Base-by-base conservation (phyloP, 2,329 filamentous ascomycete species). In the Sclerotinia spermophila region DNA sequence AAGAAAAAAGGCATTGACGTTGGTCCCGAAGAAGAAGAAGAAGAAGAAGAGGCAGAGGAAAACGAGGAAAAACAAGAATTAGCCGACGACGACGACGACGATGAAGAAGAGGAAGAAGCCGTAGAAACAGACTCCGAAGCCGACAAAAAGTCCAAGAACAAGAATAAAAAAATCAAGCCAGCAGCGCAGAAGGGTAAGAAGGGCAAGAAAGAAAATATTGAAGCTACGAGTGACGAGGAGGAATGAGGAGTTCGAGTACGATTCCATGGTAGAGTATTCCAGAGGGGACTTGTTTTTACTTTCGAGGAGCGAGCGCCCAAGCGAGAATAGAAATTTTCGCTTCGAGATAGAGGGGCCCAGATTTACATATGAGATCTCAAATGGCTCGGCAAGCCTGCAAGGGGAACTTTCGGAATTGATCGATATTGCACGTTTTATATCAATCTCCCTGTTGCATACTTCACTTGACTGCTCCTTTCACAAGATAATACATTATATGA, bases 211-310 rank as follows among this genome's bases (percentile, higher is more conserved):
- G 79, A 86, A 24, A 90, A 90, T 74, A 89, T 90, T 60, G 88
- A 90, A 67, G 85, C 85, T 5, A 90, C 87, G 0, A 89, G 87
- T 69, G 88, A 90, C 60, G 87, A 89, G 75, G 86, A 86, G 1
- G 86, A 86, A 27, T 81, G 82, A 59, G 73, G 71, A 74, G 19
- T 5, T 40, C 5, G 44, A 21, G 56, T 27, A 1, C 1, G 0
- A 17, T 35, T 60, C 13, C 51, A 10, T 1, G 35, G 17, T 24
- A 35, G n/a, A 13, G 11, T 6, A 24, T 8, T 44, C 44, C 1
- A 2, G 35, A 40, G 5, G 24, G 13, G n/a, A n/a, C n/a, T n/a
- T 0, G 24, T 5, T 17, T 3, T 59, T 38, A 4, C 10, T 17
- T 27, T 40, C 2, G 56, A 59, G 35, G 6, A 8, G 2, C 27